These are phyloP conservation scores for Tetrapisispora phaffii DNA, from an alignment of 805 yeast species.

Conservation along the genomic window DNA sequence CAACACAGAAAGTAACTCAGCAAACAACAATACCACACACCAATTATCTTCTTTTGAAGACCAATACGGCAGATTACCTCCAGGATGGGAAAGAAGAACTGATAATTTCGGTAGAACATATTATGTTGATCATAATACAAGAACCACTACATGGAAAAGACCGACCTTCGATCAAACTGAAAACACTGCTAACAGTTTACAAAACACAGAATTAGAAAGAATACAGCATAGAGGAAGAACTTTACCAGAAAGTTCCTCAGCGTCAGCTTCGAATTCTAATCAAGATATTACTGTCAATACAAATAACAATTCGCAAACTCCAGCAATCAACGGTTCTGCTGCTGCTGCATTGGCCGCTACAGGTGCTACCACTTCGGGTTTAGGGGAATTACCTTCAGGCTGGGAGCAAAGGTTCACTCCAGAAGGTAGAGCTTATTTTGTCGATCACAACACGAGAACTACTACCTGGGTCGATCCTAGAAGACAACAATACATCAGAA, in stretches of 20 bases:
- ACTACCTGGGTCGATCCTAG: constrained; percentile 99
- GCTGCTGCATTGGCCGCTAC: constrained; percentile 59
- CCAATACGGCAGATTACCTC: constrained; percentile 90
- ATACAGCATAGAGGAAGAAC: constrained; percentile 86
- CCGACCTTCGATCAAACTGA: constrained; percentile 76
- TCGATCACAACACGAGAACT: constrained; percentile 98
- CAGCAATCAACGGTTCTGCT: constrained; percentile 43
- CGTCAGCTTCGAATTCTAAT: constrained; percentile 20
- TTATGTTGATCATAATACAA: constrained; percentile 94
- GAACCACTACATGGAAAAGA: constrained; percentile 98
- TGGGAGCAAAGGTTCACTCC: constrained; percentile 99
- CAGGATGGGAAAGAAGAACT: constrained; percentile 98
- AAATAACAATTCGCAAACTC: constrained; percentile 37
- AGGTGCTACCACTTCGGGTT: constrained; percentile 85
- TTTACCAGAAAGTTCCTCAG: constrained; percentile 47
- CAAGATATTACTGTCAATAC: constrained; percentile 31
- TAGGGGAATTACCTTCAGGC: constrained; percentile 95
- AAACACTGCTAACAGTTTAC: constrained; percentile 47
- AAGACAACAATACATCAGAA: constrained; percentile 94
- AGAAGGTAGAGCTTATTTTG: constrained; percentile 96
- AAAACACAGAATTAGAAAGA: constrained; percentile 76
- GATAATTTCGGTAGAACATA: constrained; percentile 96
- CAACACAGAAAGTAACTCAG: constrained; percentile 11
- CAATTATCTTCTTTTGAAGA: constrained; percentile 93
- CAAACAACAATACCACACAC: constrained; percentile 29